A percentile compares a stretch with the other conserved stretches of the same genome.
Evolutionary conservation across 2,329 filamentous ascomycete species (phyloP).

Genomic region (Trichoderma aggressivum): DNA sequence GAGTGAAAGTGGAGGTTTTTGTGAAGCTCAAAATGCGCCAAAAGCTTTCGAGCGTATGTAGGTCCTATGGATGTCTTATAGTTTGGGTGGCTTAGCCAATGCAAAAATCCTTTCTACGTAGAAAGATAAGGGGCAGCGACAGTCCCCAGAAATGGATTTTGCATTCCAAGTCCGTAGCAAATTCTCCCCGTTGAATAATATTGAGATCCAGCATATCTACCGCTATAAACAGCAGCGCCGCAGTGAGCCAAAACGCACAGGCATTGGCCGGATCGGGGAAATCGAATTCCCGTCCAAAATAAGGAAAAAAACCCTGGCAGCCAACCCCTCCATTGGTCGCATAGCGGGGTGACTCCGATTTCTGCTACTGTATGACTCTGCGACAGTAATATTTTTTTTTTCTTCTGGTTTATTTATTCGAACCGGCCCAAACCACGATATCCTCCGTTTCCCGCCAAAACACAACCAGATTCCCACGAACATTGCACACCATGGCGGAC

Average conservation of each 20-base stretch:
- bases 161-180: too few relatives aligned
- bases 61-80: background rate
- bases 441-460: background rate
- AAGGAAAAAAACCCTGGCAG: background rate
- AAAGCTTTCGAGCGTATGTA: too few relatives aligned
- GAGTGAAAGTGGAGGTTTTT: too few relatives aligned
- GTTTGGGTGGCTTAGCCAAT: background rate
- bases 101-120: background rate
- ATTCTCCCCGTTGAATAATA: too few relatives aligned
- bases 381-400: conserved; percentile 9
- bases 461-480: background rate
- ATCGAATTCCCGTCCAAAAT: conserved; percentile 7
- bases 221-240: background rate
- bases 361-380: conserved; percentile 16
- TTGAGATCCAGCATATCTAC: background rate
- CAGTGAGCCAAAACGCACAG: background rate
- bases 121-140: background rate
- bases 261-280: conserved; percentile 13
- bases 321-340: conserved; percentile 17
- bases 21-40: too few relatives aligned
- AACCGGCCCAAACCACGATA: background rate
- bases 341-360: conserved; percentile 19
- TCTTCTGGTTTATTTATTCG: background rate
- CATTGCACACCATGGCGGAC: conserved; percentile 31
- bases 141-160: background rate